Conservation (phyloP, 495 filamentous ascomycete genomes). For the Aspergillus sclerotioniger region DNA sequence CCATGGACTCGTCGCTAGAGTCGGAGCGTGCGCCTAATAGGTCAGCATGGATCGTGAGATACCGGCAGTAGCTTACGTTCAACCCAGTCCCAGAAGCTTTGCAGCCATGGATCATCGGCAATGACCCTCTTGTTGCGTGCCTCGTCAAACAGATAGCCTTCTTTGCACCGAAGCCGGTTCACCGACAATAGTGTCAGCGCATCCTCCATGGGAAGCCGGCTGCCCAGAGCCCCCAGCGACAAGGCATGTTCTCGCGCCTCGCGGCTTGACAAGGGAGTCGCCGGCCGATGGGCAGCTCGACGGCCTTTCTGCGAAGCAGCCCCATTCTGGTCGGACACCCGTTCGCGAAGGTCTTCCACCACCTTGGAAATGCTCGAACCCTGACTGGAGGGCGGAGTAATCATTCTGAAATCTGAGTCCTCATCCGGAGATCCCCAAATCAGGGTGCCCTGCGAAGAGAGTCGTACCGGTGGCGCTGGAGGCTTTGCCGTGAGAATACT, state of each 20-base stretch:
- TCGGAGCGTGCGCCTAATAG: slow-evolving; percentile 60
- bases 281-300: slow-evolving; percentile 9
- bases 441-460: slow-evolving; percentile 45
- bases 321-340: slow-evolving; percentile 18
- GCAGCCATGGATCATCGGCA: slow-evolving; percentile 69
- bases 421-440: slow-evolving; percentile 32
- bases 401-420: slow-evolving; percentile 30
- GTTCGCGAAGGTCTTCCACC: slow-evolving; percentile 29
- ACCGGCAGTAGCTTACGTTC: slow-evolving; percentile 49
- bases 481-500: slow-evolving; percentile 62
- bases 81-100: slow-evolving; percentile 76
- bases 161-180: slow-evolving; percentile 55
- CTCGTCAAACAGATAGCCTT: slow-evolving; percentile 79
- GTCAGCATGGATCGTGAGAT: not conserved
- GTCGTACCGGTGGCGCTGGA: slow-evolving; percentile 49
- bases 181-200: slow-evolving; percentile 45
- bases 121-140: slow-evolving; percentile 64
- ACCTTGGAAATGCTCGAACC: slow-evolving; percentile 31
- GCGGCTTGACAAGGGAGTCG: slow-evolving; percentile 42
- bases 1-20: slow-evolving; percentile 69
- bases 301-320: slow-evolving; percentile 12
- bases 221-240: slow-evolving; percentile 26
- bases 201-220: slow-evolving; percentile 35
- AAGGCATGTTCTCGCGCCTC: slow-evolving; percentile 40
- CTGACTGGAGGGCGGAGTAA: slow-evolving; percentile 32